Evolutionary conservation across 768 basidiomycete species (phyloP), one percentile per base, ranked within the genome.

Genomic region (Xerocomus brunneocitrinus): DNA sequence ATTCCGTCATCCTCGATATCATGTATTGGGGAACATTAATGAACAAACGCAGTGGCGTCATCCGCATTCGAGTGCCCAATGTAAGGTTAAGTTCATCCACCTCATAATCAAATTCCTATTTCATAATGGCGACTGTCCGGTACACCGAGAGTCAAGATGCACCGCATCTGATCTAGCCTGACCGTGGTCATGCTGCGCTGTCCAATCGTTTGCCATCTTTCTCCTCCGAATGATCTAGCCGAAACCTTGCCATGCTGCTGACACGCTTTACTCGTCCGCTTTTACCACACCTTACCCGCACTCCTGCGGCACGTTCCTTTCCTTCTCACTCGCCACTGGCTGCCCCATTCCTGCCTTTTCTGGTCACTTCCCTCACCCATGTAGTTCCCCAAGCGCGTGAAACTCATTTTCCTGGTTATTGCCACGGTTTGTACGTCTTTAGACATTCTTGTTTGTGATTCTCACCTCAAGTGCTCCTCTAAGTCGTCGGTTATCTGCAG

Each of bases 241-340:
- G 57, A 50, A 52, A 59, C 58, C 52, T 71, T 67, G 75, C 79
- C 81, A 82, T 76, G 84, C 80, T 74, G 79, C 73, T 73, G 75
- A 74, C 85, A 82, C 82, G 84, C 79, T 74, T 73, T 66, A 58
- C 58, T 60, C 56, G 49, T 46, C 63, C 71, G 62, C 60, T 60
- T 58, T 62, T 51, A 64, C 70, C 68, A 61, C 78, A 76, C 79
- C 80, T 75, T 79, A 76, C 79, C 83, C 78, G 81, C 82, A 78
- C 76, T 74, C 77, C 73, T 75, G 73, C 71, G 79, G 77, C 82
- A 84, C 79, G 83, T 83, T 83, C 70, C 67, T 71, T 68, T 73
- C 27, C 70, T 71, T 72, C 65, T 68, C 69, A 61, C 70, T 71
- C 71, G 67, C 81, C 82, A 77, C 68, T 66, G 73, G 65, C 73